Base-by-base conservation (phyloP, 345 rosid genomes). In the Psidium guajava region DNA sequence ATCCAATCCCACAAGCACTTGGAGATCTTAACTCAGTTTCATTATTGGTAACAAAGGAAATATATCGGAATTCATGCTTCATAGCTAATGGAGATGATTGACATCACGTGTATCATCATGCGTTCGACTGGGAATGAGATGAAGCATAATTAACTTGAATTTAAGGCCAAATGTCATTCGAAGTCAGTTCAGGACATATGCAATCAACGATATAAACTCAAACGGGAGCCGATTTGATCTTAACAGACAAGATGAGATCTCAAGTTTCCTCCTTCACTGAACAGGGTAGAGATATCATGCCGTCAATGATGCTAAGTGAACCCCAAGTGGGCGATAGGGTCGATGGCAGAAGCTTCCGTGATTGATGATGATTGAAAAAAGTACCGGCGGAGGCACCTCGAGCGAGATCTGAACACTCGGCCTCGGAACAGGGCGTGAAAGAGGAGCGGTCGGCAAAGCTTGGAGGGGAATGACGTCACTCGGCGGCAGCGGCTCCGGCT, bases 301-400 rank as follows among this genome's bases (percentile, higher is more conserved):
- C 40, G 73, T 59, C 40, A 14, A 59, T 14, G 73, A 59, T 27
- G 11, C 73, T 59, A 6, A 6, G 20, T 6, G 73, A 16, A 15
- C 73, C 5, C 20, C 40, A 20, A 59, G 21, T 59, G 36, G 73
- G 36, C 20, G 20, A 59, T 59, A 9, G 73, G 73, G 27, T 59
- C 73, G 73, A 59, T 13, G 73, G 6, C 21, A 0, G 10, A 59
- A 27, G 73, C 73, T 59, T 59, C 73, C 73, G 21, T 27, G 36
- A 59, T 59, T 6, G 0, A 27, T 1, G 40, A 28, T 61, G 74
- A 61, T 15, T 0, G 74, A 32, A 61, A 0, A 32, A 20, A 61
- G 74, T 10, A 28, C 10, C 74, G 10, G 42, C 32, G 42, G 74
- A 61, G 74, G 21, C 74, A 61, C 0, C 40, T 0, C 42, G 42